These are phyloP conservation scores for Trichoderma lentiforme DNA, from an alignment of 2,329 filamentous ascomycete species.

Conservation along the genomic window DNA sequence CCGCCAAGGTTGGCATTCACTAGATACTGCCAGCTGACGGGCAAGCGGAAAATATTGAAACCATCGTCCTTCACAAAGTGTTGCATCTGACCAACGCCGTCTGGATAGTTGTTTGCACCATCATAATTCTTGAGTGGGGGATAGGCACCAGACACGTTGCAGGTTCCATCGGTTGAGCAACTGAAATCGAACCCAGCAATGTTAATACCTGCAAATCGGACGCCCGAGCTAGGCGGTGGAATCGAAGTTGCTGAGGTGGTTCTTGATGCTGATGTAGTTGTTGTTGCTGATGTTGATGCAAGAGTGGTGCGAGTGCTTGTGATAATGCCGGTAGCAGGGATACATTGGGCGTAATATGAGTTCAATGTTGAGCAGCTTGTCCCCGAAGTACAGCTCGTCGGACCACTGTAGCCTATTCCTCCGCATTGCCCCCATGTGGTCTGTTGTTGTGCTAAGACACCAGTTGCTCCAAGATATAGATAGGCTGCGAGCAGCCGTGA, in stretches of 20 bases:
- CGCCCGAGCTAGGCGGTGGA: background rate
- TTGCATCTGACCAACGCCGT: constrained; percentile 48
- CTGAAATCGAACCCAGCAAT: constrained; percentile 36
- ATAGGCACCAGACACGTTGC: constrained; percentile 22
- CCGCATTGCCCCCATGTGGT: background rate
- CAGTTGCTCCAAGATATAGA: background rate
- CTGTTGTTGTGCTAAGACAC: background rate
- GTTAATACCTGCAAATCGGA: background rate
- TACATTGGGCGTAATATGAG: constrained; percentile 4
- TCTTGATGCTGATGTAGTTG: background rate
- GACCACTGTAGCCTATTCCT: background rate
- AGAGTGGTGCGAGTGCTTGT: background rate
- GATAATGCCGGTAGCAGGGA: background rate
- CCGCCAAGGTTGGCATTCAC: constrained; percentile 46
- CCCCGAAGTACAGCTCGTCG: background rate
- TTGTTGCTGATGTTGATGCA: background rate
- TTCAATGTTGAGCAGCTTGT: background rate
- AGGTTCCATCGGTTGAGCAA: constrained; percentile 39
- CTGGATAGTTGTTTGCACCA: constrained; percentile 26
- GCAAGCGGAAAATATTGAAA: constrained; percentile 52
- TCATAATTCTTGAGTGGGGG: constrained; percentile 29
- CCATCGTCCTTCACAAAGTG: constrained; percentile 48
- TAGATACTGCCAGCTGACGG: constrained; percentile 53
- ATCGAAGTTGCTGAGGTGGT: background rate
- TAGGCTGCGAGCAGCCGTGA: background rate